Percentiles rank a stretch among this genome's conserved stretches.
phyloP scores from a whole-genome alignment of 2,329 filamentous ascomycete genomes.

The Chaetomiaceae sp. region DNA sequence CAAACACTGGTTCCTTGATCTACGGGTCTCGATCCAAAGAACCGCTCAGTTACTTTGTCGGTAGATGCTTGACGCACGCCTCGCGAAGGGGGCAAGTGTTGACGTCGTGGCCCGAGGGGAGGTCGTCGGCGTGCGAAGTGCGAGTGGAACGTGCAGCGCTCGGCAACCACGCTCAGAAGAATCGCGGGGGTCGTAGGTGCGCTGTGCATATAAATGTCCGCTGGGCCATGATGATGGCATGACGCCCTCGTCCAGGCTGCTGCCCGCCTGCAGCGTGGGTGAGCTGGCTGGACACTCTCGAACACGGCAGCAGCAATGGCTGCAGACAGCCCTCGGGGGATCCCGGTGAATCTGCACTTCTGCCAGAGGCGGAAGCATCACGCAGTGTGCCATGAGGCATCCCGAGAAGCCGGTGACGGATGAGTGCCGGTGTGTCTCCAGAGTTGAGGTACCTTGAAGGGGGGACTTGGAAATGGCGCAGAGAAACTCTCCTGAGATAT shows the following conservation, averaged over 20 bases:
- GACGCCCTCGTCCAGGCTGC: neutral
- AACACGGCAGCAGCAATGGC: constrained; percentile 17
- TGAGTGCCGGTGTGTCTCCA: constrained; percentile 16
- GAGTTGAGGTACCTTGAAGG: constrained; percentile 21
- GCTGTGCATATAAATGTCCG: neutral
- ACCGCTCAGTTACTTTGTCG: too few species aligned
- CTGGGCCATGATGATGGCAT: neutral
- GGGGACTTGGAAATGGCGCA: neutral
- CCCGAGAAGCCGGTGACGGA: neutral
- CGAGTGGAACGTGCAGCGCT: too few species aligned
- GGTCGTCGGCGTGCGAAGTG: too few species aligned
- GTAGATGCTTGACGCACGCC: too few species aligned
- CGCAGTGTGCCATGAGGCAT: constrained; percentile 7
- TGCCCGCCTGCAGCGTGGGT: neutral
- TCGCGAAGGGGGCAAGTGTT: too few species aligned
- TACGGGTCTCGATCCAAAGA: too few species aligned
- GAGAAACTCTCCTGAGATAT: too few species aligned
- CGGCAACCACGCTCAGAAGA: too few species aligned
- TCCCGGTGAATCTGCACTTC: constrained; percentile 2
- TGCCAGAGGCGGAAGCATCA: constrained; percentile 12
- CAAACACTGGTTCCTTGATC: too few species aligned
- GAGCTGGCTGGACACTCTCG: neutral
- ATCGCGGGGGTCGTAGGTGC: neutral
- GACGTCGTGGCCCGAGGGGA: too few species aligned
- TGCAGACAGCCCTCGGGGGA: constrained; percentile 16